Percentiles rank a stretch among this genome's conserved stretches.
These are phyloP conservation scores for Dothistroma pini DNA, from an alignment of 2,329 filamentous ascomycete genomes.

Conservation along the genomic window DNA sequence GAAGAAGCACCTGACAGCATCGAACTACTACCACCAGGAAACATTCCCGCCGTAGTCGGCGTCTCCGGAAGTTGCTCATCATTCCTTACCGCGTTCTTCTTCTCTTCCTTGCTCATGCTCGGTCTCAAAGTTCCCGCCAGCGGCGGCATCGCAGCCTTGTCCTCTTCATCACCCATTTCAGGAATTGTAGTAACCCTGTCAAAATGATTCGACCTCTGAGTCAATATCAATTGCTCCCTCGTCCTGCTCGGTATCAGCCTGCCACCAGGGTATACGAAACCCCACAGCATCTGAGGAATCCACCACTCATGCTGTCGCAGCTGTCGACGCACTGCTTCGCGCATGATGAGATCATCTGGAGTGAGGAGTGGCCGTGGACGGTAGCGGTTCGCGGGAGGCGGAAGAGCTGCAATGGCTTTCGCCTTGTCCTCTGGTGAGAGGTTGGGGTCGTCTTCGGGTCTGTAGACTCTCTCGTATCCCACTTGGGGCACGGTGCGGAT, in stretches of 20 bases:
- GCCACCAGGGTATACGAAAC: conserved; percentile 33
- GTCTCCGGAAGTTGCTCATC: background rate
- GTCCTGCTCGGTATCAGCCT: background rate
- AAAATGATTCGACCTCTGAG: conserved; percentile 1
- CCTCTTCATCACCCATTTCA: conserved; percentile 9
- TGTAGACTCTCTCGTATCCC: conserved; percentile 12
- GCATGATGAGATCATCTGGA: conserved; percentile 48
- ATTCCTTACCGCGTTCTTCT: background rate
- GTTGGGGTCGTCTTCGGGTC: conserved; percentile 7
- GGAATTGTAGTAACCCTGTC: background rate
- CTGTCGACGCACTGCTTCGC: conserved; percentile 53
- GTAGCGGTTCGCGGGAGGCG: background rate
- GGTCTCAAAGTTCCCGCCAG: too few relatives aligned
- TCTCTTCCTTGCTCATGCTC: conserved; percentile 1
- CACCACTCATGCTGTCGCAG: conserved; percentile 55
- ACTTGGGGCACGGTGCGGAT: conserved; percentile 13
- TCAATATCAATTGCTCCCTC: conserved; percentile 9
- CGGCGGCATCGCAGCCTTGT: conserved; percentile 1
- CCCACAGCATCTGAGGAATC: conserved; percentile 59
- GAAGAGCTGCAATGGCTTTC: background rate
- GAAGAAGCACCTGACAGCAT: background rate
- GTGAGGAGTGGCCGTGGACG: conserved; percentile 12
- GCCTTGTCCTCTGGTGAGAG: conserved; percentile 8
- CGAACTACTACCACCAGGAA: background rate
- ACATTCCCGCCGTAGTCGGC: background rate